Evolutionary conservation across 2,329 filamentous ascomycete species (phyloP).

Genomic region (Metarhizium album): DNA sequence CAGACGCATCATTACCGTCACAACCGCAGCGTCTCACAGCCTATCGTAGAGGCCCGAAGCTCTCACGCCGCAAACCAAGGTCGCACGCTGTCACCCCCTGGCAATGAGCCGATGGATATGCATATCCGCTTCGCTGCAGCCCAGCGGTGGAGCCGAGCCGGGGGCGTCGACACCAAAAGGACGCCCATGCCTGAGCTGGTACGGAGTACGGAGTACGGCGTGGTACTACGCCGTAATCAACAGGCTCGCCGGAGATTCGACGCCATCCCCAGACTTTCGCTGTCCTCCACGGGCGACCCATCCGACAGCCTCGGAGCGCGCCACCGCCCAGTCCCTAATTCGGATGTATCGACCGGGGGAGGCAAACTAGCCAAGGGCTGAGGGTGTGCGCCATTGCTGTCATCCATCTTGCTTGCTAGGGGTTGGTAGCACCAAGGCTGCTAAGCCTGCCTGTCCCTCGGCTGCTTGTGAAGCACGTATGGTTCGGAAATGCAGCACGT

Average conservation of each 20-base stretch:
- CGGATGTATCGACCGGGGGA: background rate
- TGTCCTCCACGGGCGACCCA: background rate
- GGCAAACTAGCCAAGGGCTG: background rate
- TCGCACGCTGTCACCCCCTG: background rate
- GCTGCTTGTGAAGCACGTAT: slow-evolving; percentile 9
- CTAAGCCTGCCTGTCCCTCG: slow-evolving; percentile 9
- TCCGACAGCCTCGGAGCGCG: background rate
- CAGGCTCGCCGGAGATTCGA: too few species aligned
- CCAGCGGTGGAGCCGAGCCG: slow-evolving; percentile 1
- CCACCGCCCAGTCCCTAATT: background rate
- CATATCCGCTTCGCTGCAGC: slow-evolving; percentile 5
- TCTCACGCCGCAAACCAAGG: background rate
- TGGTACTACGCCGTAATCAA: too few species aligned
- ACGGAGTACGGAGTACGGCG: slow-evolving; percentile 3
- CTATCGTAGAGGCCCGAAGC: background rate
- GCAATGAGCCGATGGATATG: background rate
- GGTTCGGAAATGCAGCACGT: slow-evolving; percentile 5
- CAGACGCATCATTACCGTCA: too few species aligned
- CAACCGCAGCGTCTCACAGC: too few species aligned
- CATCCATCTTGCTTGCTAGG: background rate
- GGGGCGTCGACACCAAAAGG: background rate
- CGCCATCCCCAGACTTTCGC: slow-evolving; percentile 9
- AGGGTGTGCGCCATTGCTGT: too few species aligned
- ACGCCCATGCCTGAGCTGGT: slow-evolving; percentile 4
- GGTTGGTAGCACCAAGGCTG: background rate